phyloP scores from a whole-genome alignment of 2,329 filamentous ascomycete species.

The Verticillium tricorpus region DNA sequence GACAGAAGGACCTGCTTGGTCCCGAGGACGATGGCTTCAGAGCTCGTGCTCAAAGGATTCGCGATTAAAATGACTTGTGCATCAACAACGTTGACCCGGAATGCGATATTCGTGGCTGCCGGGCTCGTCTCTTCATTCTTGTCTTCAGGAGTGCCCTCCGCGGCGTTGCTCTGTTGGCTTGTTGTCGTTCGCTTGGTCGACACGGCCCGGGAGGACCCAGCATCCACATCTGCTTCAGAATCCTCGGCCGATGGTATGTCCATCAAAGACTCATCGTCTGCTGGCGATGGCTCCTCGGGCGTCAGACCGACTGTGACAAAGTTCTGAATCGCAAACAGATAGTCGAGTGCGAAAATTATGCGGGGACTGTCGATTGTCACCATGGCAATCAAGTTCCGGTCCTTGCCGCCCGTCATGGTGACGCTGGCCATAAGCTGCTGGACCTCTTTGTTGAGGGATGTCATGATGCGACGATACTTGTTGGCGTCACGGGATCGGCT shows the following conservation, averaged over 20 bases:
- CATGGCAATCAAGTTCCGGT: constrained; percentile 81
- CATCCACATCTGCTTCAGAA: constrained; percentile 38
- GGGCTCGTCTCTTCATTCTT: constrained; percentile 16
- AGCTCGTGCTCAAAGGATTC: constrained; percentile 83
- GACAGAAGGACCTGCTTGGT: constrained; percentile 92
- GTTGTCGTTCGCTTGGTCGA: constrained; percentile 14
- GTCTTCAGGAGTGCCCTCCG: constrained; percentile 1
- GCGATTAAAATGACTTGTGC: constrained; percentile 96
- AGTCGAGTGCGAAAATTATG: constrained; percentile 93
- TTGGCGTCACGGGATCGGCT: constrained; percentile 85
- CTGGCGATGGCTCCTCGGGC: constrained; percentile 52
- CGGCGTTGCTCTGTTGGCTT: constrained; percentile 9
- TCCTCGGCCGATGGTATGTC: constrained; percentile 47
- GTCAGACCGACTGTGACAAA: constrained; percentile 73
- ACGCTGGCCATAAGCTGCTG: constrained; percentile 98
- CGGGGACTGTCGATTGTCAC: constrained; percentile 92
- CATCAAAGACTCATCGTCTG: constrained; percentile 47
- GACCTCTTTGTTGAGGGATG: constrained; percentile 87
- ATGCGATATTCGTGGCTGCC: constrained; percentile 68
- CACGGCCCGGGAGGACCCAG: constrained; percentile 42
- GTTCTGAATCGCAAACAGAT: constrained; percentile 82
- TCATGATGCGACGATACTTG: constrained; percentile 98
- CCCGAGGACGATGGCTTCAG: constrained; percentile 91
- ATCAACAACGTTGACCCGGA: constrained; percentile 90
- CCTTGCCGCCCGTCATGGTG: constrained; percentile 81